Percentiles rank a stretch among this genome's conserved stretches.
phyloP scores from a whole-genome alignment of 495 filamentous ascomycete species.

The Trichoderma virens region DNA sequence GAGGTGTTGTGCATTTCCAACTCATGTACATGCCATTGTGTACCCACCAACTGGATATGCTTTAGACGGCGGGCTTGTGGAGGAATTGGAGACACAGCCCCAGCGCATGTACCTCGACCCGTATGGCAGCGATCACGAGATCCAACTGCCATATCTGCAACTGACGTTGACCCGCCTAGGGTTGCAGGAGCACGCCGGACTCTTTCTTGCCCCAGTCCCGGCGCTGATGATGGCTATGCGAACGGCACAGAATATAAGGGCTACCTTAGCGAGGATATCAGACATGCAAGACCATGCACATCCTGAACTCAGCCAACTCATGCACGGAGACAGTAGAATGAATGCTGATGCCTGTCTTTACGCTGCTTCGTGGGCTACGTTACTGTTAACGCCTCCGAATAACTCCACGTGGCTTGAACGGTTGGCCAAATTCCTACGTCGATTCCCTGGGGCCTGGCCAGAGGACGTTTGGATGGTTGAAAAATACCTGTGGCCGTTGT shows the following conservation, averaged over 20 bases:
- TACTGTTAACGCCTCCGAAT: slow-evolving; percentile 49
- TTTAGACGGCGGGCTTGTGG: slow-evolving; percentile 47
- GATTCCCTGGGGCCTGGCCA: slow-evolving; percentile 60
- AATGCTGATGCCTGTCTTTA: slow-evolving; percentile 66
- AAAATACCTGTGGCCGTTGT: slow-evolving; percentile 55
- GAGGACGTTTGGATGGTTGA: slow-evolving; percentile 62
- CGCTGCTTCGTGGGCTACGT: slow-evolving; percentile 65
- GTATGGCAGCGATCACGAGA: slow-evolving; percentile 62
- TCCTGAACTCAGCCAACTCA: slow-evolving; percentile 18
- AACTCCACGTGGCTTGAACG: slow-evolving; percentile 33
- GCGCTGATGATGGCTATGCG: slow-evolving; percentile 63
- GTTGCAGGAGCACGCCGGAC: slow-evolving; percentile 44
- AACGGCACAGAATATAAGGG: slow-evolving; percentile 71
- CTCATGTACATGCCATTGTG: slow-evolving; percentile 71
- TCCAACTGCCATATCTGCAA: slow-evolving; percentile 49
- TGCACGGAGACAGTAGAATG: slow-evolving; percentile 30
- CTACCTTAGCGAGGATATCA: slow-evolving; percentile 31
- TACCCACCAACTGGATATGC: slow-evolving; percentile 48
- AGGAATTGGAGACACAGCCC: slow-evolving; percentile 21
- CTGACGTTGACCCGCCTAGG: slow-evolving; percentile 56
- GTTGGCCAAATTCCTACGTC: slow-evolving; percentile 54
- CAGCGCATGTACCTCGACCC: slow-evolving; percentile 77
- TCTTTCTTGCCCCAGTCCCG: slow-evolving; percentile 51
- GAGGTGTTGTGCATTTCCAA: slow-evolving; percentile 66
- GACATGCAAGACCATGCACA: slow-evolving; percentile 13